These are phyloP conservation scores for Leccinum pellstonianum DNA, from an alignment of 768 basidiomycete genomes.

Conservation along the genomic window DNA sequence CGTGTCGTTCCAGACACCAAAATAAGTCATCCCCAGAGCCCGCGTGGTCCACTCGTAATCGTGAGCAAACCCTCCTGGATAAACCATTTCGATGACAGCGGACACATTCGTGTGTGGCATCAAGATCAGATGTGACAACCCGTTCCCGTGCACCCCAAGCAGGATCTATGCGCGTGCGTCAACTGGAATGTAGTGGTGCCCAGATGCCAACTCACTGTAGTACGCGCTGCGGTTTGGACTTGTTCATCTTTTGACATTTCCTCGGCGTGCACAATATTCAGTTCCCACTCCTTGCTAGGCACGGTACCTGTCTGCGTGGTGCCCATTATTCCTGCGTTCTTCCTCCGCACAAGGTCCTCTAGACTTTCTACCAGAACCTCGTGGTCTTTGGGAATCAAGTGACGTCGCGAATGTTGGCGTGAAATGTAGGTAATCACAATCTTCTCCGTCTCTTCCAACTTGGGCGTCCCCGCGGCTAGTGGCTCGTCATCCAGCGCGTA, in stretches of 20 bases:
- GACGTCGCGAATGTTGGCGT: slow-evolving; percentile 55
- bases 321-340: slow-evolving; percentile 24
- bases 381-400: slow-evolving; percentile 57
- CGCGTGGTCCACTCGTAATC: slow-evolving; percentile 84
- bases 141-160: slow-evolving; percentile 77
- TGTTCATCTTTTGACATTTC: slow-evolving; percentile 74
- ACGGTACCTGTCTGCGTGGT: not conserved
- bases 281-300: slow-evolving; percentile 48
- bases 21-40: slow-evolving; percentile 72
- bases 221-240: slow-evolving; percentile 57
- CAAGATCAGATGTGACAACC: slow-evolving; percentile 80
- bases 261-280: slow-evolving; percentile 62
- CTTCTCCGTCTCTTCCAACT: slow-evolving; percentile 42
- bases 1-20: slow-evolving; percentile 81
- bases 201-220: slow-evolving; percentile 53
- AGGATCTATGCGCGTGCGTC: slow-evolving; percentile 47
- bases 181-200: not conserved
- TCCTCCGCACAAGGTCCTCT: slow-evolving; percentile 45
- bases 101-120: slow-evolving; percentile 76
- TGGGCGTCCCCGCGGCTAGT: slow-evolving; percentile 7
- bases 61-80: slow-evolving; percentile 75
- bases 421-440: slow-evolving; percentile 73
- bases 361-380: slow-evolving; percentile 50
- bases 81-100: slow-evolving; percentile 85
- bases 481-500: not conserved